Base-by-base conservation (phyloP, 1,284 basidiomycete species). In the Grifola frondosa region DNA sequence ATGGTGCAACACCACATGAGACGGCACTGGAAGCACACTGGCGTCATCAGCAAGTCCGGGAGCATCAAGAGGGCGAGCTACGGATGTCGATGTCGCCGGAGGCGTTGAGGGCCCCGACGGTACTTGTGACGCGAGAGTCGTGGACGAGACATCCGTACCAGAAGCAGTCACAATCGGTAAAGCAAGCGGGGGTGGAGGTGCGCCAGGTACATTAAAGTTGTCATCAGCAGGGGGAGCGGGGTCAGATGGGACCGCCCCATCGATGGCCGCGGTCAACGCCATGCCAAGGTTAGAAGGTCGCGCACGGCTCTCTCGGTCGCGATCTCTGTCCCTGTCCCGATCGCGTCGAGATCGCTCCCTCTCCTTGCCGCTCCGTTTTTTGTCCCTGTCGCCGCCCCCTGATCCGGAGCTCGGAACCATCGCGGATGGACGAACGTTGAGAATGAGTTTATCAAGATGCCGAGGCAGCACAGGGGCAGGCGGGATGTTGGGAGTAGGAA, bases 1-100 rank as follows among this genome's bases (percentile, higher is more conserved):
- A 66, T 99, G 97, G 55, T 97, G 93, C 52, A 99, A 74, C 30
- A 98, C 93, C 25, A 93, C 93, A 68, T 98, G 96, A 42, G 87
- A 91, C 16, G 94, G 94, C 15, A 97, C 93, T 7, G 96, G 91
- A 50, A 99, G 68, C 46, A 99, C 92, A 32, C 87, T 89, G 54
- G 85, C 91, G 63, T 99, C 96, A 65, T 99, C 93, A 22, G 91
- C 81, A 32, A 83, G 57, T 21, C 75, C 68, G 0, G 62, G 60
- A 4, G 65, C 68, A n/a, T 72, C 70, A 31, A 68, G 49, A 32
- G 39, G 56, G 33, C 49, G 47, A 20, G 36, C 45, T 13, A 25
- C 26, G n/a, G n/a, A n/a, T n/a, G n/a, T 51, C 10, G 30, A 11
- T 11, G 39, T 36, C 12, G 46, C 43, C 24, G 53, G 49, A 5